phyloP scores from a whole-genome alignment of 2,329 filamentous ascomycete species.

The Colletotrichum higginsianum region DNA sequence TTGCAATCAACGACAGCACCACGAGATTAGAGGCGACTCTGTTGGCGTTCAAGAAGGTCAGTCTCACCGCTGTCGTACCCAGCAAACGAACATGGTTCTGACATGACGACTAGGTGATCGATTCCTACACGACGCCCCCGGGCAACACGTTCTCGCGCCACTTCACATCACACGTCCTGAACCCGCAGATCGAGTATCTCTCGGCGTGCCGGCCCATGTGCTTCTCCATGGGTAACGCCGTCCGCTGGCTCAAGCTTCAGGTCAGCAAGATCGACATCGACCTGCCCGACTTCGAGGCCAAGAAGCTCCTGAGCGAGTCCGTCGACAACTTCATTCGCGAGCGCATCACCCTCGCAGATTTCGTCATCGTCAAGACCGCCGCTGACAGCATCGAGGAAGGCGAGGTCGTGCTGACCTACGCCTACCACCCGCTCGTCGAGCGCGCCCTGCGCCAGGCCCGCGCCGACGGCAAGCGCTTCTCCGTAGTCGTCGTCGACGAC shows the following conservation, averaged over 20 bases:
- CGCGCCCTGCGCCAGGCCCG: conserved; percentile 83
- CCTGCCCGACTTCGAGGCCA: conserved; percentile 85
- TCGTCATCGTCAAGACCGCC: conserved; percentile 85
- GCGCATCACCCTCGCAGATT: conserved; percentile 88
- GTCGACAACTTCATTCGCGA: conserved; percentile 94
- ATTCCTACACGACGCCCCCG: conserved; percentile 90
- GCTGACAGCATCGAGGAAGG: conserved; percentile 82
- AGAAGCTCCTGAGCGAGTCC: conserved; percentile 75
- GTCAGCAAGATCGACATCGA: conserved; percentile 93
- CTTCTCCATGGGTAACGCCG: conserved; percentile 97
- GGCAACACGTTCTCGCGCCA: conserved; percentile 90
- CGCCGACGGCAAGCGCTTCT: conserved; percentile 79
- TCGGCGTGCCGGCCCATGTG: conserved; percentile 95
- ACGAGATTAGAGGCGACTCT: conserved; percentile 90
- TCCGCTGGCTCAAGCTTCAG: conserved; percentile 92
- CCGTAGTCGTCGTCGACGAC: conserved; percentile 87
- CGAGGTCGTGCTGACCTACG: conserved; percentile 89
- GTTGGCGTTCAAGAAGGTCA: conserved; percentile 88
- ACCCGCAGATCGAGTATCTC: conserved; percentile 95
- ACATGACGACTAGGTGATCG: conserved; percentile 77
- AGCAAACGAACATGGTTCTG: conserved; percentile 29
- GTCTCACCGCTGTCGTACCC: conserved; percentile 5
- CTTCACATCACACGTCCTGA: conserved; percentile 90
- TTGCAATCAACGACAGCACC: conserved; percentile 90
- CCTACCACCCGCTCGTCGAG: conserved; percentile 88